Percentiles rank a stretch among this genome's conserved stretches.
phyloP scores from a whole-genome alignment of 2,329 filamentous ascomycete species.

The Claviceps maximensis region DNA sequence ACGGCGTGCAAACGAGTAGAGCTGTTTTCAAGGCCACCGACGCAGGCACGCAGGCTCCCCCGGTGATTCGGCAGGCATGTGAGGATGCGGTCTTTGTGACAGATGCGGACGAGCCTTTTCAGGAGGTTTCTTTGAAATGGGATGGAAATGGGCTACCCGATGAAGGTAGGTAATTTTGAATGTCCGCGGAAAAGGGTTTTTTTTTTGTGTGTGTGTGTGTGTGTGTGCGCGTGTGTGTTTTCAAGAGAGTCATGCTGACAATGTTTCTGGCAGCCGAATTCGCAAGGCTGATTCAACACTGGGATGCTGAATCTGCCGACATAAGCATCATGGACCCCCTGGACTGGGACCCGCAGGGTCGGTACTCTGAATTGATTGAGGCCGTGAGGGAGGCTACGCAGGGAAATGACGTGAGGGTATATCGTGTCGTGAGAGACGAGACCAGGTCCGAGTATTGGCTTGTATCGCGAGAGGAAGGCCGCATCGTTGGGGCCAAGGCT shows the following conservation, averaged over 20 bases:
- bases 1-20: constrained; percentile 11
- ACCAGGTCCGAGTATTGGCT: constrained; percentile 70
- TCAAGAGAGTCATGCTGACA: background rate
- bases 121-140: constrained; percentile 57
- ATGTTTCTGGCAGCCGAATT: constrained; percentile 46
- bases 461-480: constrained; percentile 47
- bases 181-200: no score
- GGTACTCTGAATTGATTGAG: constrained; percentile 56
- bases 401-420: constrained; percentile 61
- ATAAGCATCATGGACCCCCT: constrained; percentile 54
- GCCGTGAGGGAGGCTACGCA: constrained; percentile 52
- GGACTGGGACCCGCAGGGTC: constrained; percentile 59
- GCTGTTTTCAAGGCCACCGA: constrained; percentile 39
- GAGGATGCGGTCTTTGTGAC: constrained; percentile 56
- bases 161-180: constrained; percentile 41
- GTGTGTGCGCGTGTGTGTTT: background rate
- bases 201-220: no score
- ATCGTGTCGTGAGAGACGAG: constrained; percentile 49
- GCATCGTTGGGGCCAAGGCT: constrained; percentile 66
- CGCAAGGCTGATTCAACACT: constrained; percentile 50
- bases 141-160: constrained; percentile 40
- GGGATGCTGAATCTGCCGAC: constrained; percentile 35
- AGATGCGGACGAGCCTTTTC: constrained; percentile 78
- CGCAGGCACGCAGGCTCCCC: constrained; percentile 45
- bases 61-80: constrained; percentile 34